These are phyloP conservation scores for Grosmannia serpens DNA, from an alignment of 2,329 filamentous ascomycete species.

Conservation along the genomic window DNA sequence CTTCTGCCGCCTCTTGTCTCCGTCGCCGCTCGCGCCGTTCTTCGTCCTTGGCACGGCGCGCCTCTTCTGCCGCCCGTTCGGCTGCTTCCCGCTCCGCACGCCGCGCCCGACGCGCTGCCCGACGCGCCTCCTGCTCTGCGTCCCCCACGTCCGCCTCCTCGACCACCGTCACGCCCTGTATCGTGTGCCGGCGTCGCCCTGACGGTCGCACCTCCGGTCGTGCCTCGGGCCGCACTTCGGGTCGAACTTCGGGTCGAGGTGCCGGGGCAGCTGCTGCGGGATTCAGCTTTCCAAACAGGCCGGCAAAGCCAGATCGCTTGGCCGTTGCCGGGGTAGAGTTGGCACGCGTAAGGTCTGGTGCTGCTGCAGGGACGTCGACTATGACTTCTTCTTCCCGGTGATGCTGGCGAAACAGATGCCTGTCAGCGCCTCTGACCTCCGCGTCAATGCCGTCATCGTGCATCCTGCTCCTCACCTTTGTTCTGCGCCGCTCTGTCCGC, in stretches of 20 bases:
- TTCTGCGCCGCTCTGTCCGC: constrained; percentile 32
- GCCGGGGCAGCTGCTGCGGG: constrained; percentile 26
- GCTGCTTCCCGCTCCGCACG: constrained; percentile 22
- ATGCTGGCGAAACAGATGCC: constrained; percentile 37
- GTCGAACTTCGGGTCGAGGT: too few species aligned
- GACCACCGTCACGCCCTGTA: constrained; percentile 34
- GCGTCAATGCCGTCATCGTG: too few species aligned
- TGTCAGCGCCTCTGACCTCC: background rate
- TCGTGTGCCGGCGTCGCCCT: constrained; percentile 34
- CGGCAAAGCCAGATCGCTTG: constrained; percentile 45
- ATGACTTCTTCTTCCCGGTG: constrained; percentile 53
- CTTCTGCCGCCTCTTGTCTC: constrained; percentile 42
- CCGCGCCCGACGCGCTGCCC: constrained; percentile 49
- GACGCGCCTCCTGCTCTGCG: constrained; percentile 45
- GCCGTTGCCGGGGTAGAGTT: constrained; percentile 38
- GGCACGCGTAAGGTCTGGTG: constrained; percentile 46
- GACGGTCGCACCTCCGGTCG: constrained; percentile 14
- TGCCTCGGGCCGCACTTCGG: constrained; percentile 13
- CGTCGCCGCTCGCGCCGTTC: constrained; percentile 42
- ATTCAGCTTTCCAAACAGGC: constrained; percentile 48
- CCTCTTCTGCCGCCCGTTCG: constrained; percentile 43
- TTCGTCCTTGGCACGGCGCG: constrained; percentile 45
- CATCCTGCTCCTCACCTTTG: constrained; percentile 26
- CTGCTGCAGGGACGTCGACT: constrained; percentile 35
- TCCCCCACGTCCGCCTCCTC: constrained; percentile 23